A percentile compares a stretch with the other conserved stretches of the same genome.
phyloP scores from a whole-genome alignment of 306 rosid species.

The Prinsepia uniflora region DNA sequence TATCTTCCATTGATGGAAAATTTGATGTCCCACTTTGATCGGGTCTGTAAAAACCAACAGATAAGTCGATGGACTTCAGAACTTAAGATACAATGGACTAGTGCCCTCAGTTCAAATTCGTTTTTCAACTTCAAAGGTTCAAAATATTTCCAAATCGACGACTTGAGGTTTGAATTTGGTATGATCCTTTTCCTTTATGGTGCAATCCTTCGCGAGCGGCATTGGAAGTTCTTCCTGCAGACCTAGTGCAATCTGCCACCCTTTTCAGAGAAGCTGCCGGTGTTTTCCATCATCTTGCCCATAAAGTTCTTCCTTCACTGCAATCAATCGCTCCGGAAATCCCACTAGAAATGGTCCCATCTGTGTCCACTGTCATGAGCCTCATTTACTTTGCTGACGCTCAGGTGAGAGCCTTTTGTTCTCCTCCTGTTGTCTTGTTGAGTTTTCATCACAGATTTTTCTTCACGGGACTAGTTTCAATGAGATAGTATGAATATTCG shows the following conservation, averaged over 20 bases:
- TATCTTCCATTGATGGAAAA: constrained; percentile 73
- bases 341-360: constrained; percentile 58
- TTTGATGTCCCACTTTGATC: constrained; percentile 37
- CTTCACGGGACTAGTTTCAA: background rate
- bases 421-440: constrained; percentile 8
- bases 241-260: constrained; percentile 59
- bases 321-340: constrained; percentile 39
- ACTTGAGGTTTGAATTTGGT: constrained; percentile 57
- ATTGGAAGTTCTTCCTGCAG: constrained; percentile 54
- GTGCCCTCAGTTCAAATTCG: constrained; percentile 50
- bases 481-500: background rate
- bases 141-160: constrained; percentile 48
- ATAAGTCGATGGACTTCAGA: constrained; percentile 39
- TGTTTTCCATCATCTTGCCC: constrained; percentile 60
- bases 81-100: constrained; percentile 63
- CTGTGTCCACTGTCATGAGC: constrained; percentile 56
- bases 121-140: constrained; percentile 50
- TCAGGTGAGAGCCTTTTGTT: constrained; percentile 47
- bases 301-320: constrained; percentile 49
- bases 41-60: constrained; percentile 17
- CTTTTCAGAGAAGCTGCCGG: constrained; percentile 76
- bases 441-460: background rate
- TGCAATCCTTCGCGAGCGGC: constrained; percentile 65
- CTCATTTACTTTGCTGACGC: constrained; percentile 76
- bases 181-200: constrained; percentile 69